Conservation (phyloP, 805 yeast genomes). For the Hanseniaspora guilliermondii region DNA sequence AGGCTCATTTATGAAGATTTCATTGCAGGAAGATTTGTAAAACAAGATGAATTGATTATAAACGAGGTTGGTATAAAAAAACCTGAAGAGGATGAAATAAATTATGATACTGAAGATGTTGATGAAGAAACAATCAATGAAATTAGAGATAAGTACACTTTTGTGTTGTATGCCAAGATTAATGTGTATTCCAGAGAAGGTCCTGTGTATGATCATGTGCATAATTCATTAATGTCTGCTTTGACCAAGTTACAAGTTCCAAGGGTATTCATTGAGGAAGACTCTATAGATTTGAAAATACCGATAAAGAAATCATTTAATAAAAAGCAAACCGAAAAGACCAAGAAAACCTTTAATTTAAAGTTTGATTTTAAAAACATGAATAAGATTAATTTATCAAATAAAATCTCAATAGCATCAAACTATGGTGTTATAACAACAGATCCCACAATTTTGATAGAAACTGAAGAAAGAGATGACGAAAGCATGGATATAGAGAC, state of each 20-base stretch:
- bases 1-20: constrained; percentile 53
- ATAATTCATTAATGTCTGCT: constrained; percentile 56
- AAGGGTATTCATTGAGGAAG: constrained; percentile 52
- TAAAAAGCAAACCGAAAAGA: constrained; percentile 34
- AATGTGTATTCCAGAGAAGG: constrained; percentile 73
- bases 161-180: constrained; percentile 58
- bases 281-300: constrained; percentile 39
- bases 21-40: constrained; percentile 43
- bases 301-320: constrained; percentile 29
- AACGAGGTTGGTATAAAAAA: constrained; percentile 38
- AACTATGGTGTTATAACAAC: constrained; percentile 49
- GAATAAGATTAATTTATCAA: constrained; percentile 31
- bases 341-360: constrained; percentile 39
- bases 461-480: constrained; percentile 22
- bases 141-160: constrained; percentile 35
- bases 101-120: constrained; percentile 29
- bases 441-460: constrained; percentile 26
- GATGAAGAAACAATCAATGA: constrained; percentile 25
- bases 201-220: constrained; percentile 65
- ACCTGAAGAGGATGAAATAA: constrained; percentile 39
- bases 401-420: constrained; percentile 32
- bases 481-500: constrained; percentile 28
- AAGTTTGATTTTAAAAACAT: constrained; percentile 41
- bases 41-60: constrained; percentile 37
- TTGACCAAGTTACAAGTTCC: constrained; percentile 53